These are phyloP conservation scores for Stylosanthes scabra DNA, from an alignment of 331 rosid species.

Conservation along the genomic window DNA sequence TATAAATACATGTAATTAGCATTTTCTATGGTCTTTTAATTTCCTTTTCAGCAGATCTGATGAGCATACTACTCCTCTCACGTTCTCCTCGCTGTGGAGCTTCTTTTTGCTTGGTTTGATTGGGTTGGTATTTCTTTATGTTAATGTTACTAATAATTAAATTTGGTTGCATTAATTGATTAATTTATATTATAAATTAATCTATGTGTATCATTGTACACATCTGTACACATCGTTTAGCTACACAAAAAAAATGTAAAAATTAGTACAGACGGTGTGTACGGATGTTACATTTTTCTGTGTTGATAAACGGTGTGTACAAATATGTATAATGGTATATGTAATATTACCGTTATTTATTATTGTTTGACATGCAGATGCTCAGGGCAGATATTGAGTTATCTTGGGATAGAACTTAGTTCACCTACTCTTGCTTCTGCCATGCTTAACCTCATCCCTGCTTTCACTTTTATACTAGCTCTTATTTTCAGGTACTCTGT, in stretches of 20 bases:
- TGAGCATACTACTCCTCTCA: constrained; percentile 49
- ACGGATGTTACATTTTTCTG: no score
- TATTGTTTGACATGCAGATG: constrained; percentile 37
- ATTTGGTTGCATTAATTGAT: no score
- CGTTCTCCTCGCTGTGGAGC: constrained; percentile 41
- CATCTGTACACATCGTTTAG: no score
- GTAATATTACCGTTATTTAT: no score
- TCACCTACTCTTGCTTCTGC: constrained; percentile 58
- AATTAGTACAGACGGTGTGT: no score
- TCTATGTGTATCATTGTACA: no score
- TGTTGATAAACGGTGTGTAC: no score
- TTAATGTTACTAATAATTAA: no score
- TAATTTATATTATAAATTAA: no score
- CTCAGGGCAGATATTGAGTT: constrained; percentile 34
- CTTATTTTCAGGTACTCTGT: constrained; percentile 51
- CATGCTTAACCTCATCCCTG: constrained; percentile 57
- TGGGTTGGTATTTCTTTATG: constrained; percentile 40
- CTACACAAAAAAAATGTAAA: no score
- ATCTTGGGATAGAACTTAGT: constrained; percentile 55
- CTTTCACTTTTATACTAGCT: constrained; percentile 62
- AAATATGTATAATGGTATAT: no score
- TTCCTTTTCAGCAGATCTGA: constrained; percentile 37
- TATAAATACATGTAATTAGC: not conserved
- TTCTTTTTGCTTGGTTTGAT: constrained; percentile 49
- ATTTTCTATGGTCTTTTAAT: not conserved